Percentiles rank a stretch among this genome's conserved stretches.
These are phyloP conservation scores for Plasmodium malariae DNA, from an alignment of 169 alveolate genomes.

Conservation along the genomic window DNA sequence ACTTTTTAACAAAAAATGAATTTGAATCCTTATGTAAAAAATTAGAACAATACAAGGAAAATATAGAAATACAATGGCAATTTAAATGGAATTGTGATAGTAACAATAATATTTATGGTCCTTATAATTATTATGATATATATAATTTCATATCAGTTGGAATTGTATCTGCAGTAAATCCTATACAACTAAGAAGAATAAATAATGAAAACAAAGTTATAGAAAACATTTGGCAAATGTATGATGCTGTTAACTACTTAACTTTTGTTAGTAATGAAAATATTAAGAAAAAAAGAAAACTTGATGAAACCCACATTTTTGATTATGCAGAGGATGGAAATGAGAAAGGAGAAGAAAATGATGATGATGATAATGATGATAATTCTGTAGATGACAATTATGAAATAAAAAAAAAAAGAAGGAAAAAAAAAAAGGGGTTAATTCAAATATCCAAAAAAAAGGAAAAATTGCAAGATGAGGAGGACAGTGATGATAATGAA, in stretches of 20 bases:
- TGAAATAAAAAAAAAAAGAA: conserved; percentile 52
- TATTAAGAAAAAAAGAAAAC: conserved; percentile 63
- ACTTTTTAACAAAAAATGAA: conserved; percentile 67
- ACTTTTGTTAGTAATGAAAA: conserved; percentile 72
- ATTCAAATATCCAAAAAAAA: conserved; percentile 73
- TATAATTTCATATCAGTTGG: conserved; percentile 68
- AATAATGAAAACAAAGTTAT: conserved; percentile 58
- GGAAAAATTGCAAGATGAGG: conserved; percentile 10
- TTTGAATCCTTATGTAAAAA: conserved; percentile 61
- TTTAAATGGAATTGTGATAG: conserved; percentile 48
- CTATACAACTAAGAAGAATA: conserved; percentile 60
- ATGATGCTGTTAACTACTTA: conserved; percentile 64
- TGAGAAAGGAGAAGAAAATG: conserved; percentile 16
- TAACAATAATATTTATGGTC: conserved; percentile 68
- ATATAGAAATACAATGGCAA: conserved; percentile 64
- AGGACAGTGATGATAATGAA: conserved; percentile 57
- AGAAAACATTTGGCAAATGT: conserved; percentile 75
- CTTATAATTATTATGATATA: conserved; percentile 68
- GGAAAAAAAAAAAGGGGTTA: conserved; percentile 59
- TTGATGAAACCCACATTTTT: conserved; percentile 5
- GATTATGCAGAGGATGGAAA: not conserved
- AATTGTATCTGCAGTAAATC: conserved; percentile 54
- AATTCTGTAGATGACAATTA: conserved; percentile 27
- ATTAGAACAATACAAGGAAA: conserved; percentile 64
- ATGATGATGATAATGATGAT: not conserved